These are phyloP conservation scores for Podospora australis DNA, from an alignment of 495 filamentous ascomycete genomes.

Conservation along the genomic window DNA sequence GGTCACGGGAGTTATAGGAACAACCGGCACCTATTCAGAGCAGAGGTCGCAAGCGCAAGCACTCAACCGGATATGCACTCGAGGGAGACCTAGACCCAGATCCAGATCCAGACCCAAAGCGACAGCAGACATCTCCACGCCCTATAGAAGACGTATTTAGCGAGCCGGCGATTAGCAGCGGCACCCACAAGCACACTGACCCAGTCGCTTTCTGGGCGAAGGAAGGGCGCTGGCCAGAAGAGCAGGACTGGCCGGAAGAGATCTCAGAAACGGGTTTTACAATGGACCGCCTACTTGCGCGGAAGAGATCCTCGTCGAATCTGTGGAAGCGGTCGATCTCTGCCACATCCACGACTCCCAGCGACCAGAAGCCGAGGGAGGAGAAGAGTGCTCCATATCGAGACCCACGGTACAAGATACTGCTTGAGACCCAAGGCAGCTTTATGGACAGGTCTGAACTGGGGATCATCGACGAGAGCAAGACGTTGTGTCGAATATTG, in stretches of 20 bases:
- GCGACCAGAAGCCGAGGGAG: conserved; percentile 36
- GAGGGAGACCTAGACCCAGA: conserved; percentile 5
- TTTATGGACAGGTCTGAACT: background rate
- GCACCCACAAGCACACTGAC: conserved; percentile 4
- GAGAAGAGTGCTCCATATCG: conserved; percentile 4
- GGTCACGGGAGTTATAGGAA: conserved; percentile 9
- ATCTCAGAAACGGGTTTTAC: conserved; percentile 2
- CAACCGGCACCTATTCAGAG: conserved; percentile 14
- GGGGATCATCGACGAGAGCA: conserved; percentile 1
- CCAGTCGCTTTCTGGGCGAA: conserved; percentile 9
- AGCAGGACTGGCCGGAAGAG: conserved; percentile 12
- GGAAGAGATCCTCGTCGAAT: background rate
- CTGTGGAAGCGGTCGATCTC: conserved; percentile 8
- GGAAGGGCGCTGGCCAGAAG: conserved; percentile 7
- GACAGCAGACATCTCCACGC: conserved; percentile 4
- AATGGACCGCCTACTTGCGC: conserved; percentile 1
- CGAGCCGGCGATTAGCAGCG: conserved; percentile 8
- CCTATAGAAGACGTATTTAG: conserved; percentile 2
- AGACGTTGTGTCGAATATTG: background rate
- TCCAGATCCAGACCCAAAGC: conserved; percentile 9
- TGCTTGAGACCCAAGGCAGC: background rate
- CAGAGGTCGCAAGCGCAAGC: conserved; percentile 16
- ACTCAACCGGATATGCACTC: conserved; percentile 7
- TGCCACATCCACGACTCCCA: conserved; percentile 29
- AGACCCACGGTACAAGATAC: background rate